A percentile compares a stretch with the other conserved stretches of the same genome.
phyloP scores from a whole-genome alignment of 768 basidiomycete species.

The Clavaria fumosa region DNA sequence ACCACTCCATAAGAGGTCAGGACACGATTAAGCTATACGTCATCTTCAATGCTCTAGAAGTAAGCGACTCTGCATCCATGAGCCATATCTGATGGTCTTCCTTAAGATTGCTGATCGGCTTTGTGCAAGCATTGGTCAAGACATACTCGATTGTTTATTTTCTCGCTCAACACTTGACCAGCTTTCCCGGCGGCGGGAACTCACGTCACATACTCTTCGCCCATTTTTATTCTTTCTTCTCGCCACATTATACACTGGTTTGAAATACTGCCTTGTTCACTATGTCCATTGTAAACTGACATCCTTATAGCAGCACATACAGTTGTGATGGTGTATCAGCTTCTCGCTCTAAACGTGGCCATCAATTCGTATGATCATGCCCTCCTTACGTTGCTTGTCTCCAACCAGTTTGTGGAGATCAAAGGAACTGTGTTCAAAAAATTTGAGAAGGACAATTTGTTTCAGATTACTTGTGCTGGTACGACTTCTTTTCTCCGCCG shows the following conservation, averaged over 20 bases:
- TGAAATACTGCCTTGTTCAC: slow-evolving; percentile 14
- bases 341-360: slow-evolving; percentile 90
- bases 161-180: slow-evolving; percentile 79
- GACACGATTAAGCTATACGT: slow-evolving; percentile 99
- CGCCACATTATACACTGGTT: slow-evolving; percentile 72
- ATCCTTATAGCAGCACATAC: slow-evolving; percentile 57
- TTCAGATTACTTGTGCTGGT: slow-evolving; percentile 98
- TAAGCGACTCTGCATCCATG: slow-evolving; percentile 22
- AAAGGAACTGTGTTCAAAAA: slow-evolving; percentile 99
- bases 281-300: background rate
- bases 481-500: slow-evolving; percentile 12
- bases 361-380: slow-evolving; percentile 98
- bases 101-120: slow-evolving; percentile 83
- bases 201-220: slow-evolving; percentile 52
- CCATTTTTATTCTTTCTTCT: slow-evolving; percentile 77
- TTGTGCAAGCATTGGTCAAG: slow-evolving; percentile 94
- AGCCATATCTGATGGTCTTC: background rate
- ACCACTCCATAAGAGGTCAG: slow-evolving; percentile 93
- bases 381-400: slow-evolving; percentile 82
- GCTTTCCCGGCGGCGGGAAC: slow-evolving; percentile 43
- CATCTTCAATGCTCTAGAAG: slow-evolving; percentile 96
- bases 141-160: slow-evolving; percentile 91
- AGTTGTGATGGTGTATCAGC: slow-evolving; percentile 91
- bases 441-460: slow-evolving; percentile 96
- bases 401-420: slow-evolving; percentile 98